Evolutionary conservation across 2,329 filamentous ascomycete genomes (phyloP).

Genomic region (Fusarium staphyleae): DNA sequence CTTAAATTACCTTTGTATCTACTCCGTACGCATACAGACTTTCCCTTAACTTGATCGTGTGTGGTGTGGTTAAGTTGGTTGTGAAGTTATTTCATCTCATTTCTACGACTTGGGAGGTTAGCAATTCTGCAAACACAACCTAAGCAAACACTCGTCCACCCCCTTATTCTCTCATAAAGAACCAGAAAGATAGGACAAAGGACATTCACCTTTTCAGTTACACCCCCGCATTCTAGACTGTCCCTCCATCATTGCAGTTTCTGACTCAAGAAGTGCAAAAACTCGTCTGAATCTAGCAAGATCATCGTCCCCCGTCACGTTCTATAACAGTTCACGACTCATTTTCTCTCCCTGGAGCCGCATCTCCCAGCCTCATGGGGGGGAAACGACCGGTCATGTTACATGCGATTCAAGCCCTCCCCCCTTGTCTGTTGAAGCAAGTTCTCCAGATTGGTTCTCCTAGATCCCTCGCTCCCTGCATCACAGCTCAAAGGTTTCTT

Average conservation of each 20-base stretch:
- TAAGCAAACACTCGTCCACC: neutral
- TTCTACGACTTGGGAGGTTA: no score
- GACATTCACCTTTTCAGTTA: slow-evolving; percentile 6
- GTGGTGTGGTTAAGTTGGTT: no score
- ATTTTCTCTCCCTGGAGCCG: slow-evolving; percentile 7
- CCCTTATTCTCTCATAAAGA: no score
- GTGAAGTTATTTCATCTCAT: no score
- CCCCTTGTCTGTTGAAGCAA: slow-evolving; percentile 1
- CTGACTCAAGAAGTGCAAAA: slow-evolving; percentile 21
- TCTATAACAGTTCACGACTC: slow-evolving; percentile 30
- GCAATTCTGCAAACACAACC: no score
- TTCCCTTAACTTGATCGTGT: no score
- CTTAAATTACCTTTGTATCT: no score
- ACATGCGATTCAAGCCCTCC: neutral
- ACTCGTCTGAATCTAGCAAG: slow-evolving; percentile 8
- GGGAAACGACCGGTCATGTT: slow-evolving; percentile 13
- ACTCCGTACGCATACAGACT: no score
- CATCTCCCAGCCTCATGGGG: neutral
- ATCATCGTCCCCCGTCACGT: slow-evolving; percentile 25
- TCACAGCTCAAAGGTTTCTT: slow-evolving; percentile 9
- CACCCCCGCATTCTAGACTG: slow-evolving; percentile 25
- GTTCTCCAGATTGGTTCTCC: slow-evolving; percentile 11
- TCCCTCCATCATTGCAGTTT: slow-evolving; percentile 7
- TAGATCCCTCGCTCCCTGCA: slow-evolving; percentile 11
- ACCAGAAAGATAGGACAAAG: neutral